Base-by-base conservation (phyloP, 352 stramenopile species). In the Globisporangium parvum region DNA sequence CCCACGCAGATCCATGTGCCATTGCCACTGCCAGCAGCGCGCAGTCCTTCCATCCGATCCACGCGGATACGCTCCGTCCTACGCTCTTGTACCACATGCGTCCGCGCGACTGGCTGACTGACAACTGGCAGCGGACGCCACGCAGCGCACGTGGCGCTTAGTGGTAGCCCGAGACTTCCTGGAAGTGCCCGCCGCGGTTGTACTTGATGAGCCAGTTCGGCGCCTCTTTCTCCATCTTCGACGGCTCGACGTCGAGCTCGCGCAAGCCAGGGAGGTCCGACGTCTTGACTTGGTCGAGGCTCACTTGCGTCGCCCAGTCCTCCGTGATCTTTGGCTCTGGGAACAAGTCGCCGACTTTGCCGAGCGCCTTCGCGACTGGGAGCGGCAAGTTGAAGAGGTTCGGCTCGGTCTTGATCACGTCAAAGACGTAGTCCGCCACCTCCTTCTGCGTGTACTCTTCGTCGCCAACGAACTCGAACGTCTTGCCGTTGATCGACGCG, bases 391-490 rank as follows among this genome's bases (percentile, higher is more conserved):
- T 93, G 60, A 96, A 67, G 39, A 95, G 59, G 50, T 65, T 81
- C 47, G 84, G 68, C 47, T 90, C 73, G 55, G 71, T 67, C 67
- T 91, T 88, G 52, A 82, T 96, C 55, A 81, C 71, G 55, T 99
- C 93, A 59, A 97, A 97, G 40, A 98, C 88, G 70, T 98, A 99
- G 60, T 98, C 90, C 18, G 87, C 95, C n/a, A 99, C 66, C 69
- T 99, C 95, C 63, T 96, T 96, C 73, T 97, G 92, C 53, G 95
- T 95, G 67, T 98, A 98, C 73, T 98, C 93, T 51, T 98, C 87
- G 24, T 97, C 91, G 35, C 97, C 97, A 53, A 96, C 96, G 60
- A 98, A 88, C 69, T 99, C 93, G 49, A 98, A 97, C 8, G 83
- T 96, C 62, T 97, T 80, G 53, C 95, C 94, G 50, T 96, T 82